Conservation (phyloP, 257 asterid genomes). For the Nicotiana sylvestris region DNA sequence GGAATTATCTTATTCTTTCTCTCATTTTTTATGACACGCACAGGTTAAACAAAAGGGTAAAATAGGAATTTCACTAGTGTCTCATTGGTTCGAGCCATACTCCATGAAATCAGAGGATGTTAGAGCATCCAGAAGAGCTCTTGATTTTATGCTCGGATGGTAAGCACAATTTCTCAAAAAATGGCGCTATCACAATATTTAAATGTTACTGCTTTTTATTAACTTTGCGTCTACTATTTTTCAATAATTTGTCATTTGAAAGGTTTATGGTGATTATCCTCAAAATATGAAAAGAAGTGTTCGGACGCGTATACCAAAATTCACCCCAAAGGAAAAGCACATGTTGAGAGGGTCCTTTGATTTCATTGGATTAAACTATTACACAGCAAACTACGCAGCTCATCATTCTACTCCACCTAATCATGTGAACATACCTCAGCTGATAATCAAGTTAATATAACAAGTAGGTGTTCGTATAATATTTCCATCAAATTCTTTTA, state of each 20-base stretch:
- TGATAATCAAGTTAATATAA: slow-evolving; percentile 12
- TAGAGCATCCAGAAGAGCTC: slow-evolving; percentile 43
- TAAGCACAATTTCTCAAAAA: slow-evolving; percentile 3
- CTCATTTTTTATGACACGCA: no score
- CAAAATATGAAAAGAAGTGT: slow-evolving; percentile 28
- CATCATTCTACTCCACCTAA: neutral
- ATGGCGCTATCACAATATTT: no score
- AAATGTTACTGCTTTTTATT: no score
- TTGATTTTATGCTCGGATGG: slow-evolving; percentile 64
- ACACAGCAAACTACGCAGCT: slow-evolving; percentile 35
- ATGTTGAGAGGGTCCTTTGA: slow-evolving; percentile 45
- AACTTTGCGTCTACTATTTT: no score
- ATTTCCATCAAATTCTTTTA: neutral
- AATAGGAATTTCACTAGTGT: slow-evolving; percentile 38
- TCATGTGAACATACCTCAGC: slow-evolving; percentile 15
- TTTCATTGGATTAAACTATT: slow-evolving; percentile 50
- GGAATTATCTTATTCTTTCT: no score
- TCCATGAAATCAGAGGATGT: slow-evolving; percentile 25
- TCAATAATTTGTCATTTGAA: no score
- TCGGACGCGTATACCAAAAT: slow-evolving; percentile 40
- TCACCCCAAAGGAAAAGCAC: slow-evolving; percentile 18
- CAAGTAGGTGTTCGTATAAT: slow-evolving; percentile 14
- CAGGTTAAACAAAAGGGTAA: slow-evolving; percentile 49
- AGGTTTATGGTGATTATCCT: slow-evolving; percentile 44
- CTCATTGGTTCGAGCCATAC: slow-evolving; percentile 35